phyloP scores from a whole-genome alignment of 1,284 basidiomycete genomes.

The Heterobasidion irregulare region DNA sequence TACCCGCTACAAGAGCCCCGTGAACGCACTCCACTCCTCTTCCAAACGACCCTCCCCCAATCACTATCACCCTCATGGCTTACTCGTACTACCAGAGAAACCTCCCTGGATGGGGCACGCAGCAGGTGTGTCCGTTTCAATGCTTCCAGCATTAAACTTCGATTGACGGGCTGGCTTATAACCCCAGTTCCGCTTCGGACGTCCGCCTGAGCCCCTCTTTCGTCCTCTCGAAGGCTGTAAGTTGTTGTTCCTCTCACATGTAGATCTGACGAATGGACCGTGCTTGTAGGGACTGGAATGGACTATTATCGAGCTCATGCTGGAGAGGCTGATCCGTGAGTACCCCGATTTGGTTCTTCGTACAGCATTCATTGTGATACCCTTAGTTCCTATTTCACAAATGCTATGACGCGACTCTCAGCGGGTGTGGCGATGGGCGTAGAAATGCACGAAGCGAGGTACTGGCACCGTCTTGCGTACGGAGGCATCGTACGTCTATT shows the following conservation, averaged over 20 bases:
- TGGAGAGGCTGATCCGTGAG: conserved; percentile 41
- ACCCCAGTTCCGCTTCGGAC: conserved; percentile 37
- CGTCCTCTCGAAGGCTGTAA: conserved; percentile 48
- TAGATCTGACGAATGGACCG: conserved; percentile 12
- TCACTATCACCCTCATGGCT: conserved; percentile 15
- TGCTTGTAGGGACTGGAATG: conserved; percentile 37
- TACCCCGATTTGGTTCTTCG: neutral
- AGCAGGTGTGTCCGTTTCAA: conserved; percentile 24
- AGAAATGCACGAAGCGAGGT: conserved; percentile 42
- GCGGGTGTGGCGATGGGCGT: conserved; percentile 28
- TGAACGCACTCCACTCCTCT: no score
- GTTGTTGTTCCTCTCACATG: conserved; percentile 6
- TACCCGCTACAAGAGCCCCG: no score
- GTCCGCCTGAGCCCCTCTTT: conserved; percentile 40
- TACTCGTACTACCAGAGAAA: conserved; percentile 36
- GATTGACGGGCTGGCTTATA: neutral
- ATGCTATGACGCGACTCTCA: conserved; percentile 31
- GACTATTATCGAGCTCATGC: conserved; percentile 56
- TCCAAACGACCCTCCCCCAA: no score
- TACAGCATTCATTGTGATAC: neutral
- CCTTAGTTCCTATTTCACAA: conserved; percentile 40
- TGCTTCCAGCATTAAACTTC: neutral
- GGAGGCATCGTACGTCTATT: conserved; percentile 34
- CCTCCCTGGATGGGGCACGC: conserved; percentile 40
- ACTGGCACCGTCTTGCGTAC: conserved; percentile 51